phyloP scores from a whole-genome alignment of 2,329 filamentous ascomycete genomes.

The Bipolaris victoriae region DNA sequence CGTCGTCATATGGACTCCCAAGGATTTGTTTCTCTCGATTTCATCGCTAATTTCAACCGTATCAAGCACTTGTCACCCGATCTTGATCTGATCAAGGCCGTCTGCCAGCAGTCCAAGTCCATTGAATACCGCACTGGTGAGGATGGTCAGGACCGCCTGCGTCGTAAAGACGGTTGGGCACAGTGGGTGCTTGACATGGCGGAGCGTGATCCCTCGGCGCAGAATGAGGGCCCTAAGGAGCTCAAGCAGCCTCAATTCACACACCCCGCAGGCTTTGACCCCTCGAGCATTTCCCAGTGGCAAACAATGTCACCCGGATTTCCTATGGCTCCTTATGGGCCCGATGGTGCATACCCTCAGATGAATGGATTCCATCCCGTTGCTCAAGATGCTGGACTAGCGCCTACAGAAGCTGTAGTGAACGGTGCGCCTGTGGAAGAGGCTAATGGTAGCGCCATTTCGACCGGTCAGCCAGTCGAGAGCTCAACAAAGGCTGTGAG shows the following conservation, averaged over 20 bases:
- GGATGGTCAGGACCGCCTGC: constrained; percentile 79
- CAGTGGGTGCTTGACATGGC: constrained; percentile 76
- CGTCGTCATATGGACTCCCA: constrained; percentile 93
- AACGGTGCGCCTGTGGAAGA: constrained; percentile 33
- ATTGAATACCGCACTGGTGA: constrained; percentile 78
- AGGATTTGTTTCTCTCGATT: constrained; percentile 81
- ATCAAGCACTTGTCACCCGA: constrained; percentile 76
- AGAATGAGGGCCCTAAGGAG: constrained; percentile 70
- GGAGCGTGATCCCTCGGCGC: constrained; percentile 74
- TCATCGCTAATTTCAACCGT: constrained; percentile 87
- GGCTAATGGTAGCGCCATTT: constrained; percentile 26
- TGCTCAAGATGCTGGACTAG: constrained; percentile 20
- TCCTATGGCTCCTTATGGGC: constrained; percentile 27
- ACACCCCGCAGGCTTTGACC: constrained; percentile 46
- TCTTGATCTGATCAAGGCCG: constrained; percentile 73
- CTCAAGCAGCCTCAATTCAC: constrained; percentile 51
- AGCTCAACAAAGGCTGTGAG: constrained; percentile 41
- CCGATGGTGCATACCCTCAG: constrained; percentile 33
- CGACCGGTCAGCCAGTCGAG: constrained; percentile 39
- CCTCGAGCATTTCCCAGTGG: constrained; percentile 37
- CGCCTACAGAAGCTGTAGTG: constrained; percentile 20
- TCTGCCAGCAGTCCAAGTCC: constrained; percentile 72
- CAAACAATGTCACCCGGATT: constrained; percentile 33
- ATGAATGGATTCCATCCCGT: constrained; percentile 39
- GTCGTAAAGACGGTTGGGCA: constrained; percentile 76